Conservation (phyloP, 1,284 basidiomycete species). For the Cystobasidiaceae sp. region DNA sequence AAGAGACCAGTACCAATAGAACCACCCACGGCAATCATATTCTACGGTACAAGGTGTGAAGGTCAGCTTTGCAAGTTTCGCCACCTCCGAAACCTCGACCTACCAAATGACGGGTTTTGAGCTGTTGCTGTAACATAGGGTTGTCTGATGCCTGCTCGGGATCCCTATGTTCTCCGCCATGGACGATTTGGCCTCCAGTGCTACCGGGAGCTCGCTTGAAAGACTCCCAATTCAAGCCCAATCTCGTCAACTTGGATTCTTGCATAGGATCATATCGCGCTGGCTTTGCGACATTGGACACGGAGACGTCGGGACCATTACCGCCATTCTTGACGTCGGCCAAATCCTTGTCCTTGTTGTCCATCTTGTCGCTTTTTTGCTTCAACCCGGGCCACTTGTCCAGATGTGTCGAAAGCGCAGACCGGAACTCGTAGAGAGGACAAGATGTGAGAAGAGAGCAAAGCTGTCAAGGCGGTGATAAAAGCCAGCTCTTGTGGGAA, state of each 20-base stretch:
- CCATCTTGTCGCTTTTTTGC: neutral
- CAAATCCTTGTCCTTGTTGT: conserved; percentile 9
- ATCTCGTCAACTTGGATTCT: conserved; percentile 47
- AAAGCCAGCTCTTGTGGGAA: too few relatives aligned
- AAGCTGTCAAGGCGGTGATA: too few relatives aligned
- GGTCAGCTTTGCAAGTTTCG: neutral
- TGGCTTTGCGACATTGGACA: conserved; percentile 23
- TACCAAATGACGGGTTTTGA: conserved; percentile 31
- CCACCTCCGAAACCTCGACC: neutral
- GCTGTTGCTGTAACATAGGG: conserved; percentile 1
- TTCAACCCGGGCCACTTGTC: too few relatives aligned
- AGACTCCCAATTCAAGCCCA: conserved; percentile 48
- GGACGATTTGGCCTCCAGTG: conserved; percentile 22
- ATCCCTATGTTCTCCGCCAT: conserved; percentile 8
- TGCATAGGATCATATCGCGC: conserved; percentile 48
- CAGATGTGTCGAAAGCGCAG: too few relatives aligned
- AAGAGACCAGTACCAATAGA: conserved; percentile 53
- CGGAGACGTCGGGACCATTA: conserved; percentile 14
- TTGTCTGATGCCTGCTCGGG: conserved; percentile 2
- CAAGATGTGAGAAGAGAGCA: too few relatives aligned
- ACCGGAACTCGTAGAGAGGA: too few relatives aligned
- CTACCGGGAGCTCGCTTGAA: conserved; percentile 50
- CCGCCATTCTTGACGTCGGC: conserved; percentile 14
- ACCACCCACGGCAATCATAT: conserved; percentile 51
- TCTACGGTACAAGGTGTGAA: neutral